These are phyloP conservation scores for Paraurostyla sp. DNA, from an alignment of 73 alveolate species.

Conservation along the genomic window DNA sequence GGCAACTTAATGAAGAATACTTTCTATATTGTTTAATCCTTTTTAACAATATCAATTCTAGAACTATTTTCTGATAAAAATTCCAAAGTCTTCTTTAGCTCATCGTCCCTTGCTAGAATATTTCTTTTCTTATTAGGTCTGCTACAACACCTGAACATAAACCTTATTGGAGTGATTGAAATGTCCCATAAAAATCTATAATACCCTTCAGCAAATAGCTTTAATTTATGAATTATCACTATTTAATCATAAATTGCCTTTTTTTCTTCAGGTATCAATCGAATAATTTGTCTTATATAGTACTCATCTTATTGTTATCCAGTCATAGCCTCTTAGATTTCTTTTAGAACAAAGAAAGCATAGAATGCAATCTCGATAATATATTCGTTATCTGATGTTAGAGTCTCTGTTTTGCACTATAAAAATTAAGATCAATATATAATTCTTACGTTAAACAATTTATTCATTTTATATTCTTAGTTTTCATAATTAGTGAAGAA, in stretches of 20 bases:
- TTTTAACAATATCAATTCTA: not conserved
- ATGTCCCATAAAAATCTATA: not conserved
- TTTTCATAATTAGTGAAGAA: not conserved
- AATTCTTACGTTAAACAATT: not conserved
- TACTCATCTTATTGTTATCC: conserved; percentile 29
- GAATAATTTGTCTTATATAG: not conserved
- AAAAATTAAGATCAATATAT: not conserved
- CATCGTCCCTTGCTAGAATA: not conserved
- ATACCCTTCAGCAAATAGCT: not conserved
- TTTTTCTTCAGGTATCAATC: not conserved
- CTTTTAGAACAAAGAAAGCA: not conserved
- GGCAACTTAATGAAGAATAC: conserved; percentile 57
- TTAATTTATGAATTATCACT: not conserved
- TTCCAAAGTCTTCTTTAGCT: not conserved
- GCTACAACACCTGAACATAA: not conserved
- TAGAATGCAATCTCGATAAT: not conserved
- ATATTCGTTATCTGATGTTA: no score
- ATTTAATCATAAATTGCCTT: not conserved
- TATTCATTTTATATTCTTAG: not conserved
- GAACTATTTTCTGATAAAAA: not conserved
- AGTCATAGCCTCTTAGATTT: not conserved
- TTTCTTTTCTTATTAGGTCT: not conserved
- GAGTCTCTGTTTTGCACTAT: not conserved
- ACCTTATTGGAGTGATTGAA: no score
- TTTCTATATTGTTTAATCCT: not conserved